These are phyloP conservation scores for Plenodomus tracheiphilus DNA, from an alignment of 2,329 filamentous ascomycete genomes.

Conservation along the genomic window DNA sequence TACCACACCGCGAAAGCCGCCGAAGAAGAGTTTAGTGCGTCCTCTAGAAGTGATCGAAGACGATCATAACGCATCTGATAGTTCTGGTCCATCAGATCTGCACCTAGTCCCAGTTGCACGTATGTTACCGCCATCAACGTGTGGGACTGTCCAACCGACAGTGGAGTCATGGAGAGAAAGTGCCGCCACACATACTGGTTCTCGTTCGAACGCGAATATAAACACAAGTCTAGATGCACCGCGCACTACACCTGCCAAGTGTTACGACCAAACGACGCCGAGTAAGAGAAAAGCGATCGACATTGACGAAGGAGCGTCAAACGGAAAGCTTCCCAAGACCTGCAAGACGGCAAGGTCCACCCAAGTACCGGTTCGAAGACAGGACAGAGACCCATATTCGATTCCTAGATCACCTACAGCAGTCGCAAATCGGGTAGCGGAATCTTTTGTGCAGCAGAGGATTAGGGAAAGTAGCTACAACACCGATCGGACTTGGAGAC, in stretches of 20 bases:
- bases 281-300: slow-evolving; percentile 11
- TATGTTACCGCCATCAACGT: background rate
- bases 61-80: background rate
- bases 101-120: background rate
- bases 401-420: slow-evolving; percentile 4
- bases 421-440: background rate
- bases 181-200: background rate
- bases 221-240: background rate
- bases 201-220: background rate
- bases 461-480: background rate
- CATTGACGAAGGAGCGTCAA: slow-evolving; percentile 1
- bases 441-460: background rate
- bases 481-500: slow-evolving; percentile 5
- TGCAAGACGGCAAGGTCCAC: background rate
- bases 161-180: background rate
- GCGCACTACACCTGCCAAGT: background rate
- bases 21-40: slow-evolving; percentile 2
- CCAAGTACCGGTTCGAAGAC: background rate
- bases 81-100: background rate
- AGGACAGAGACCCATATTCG: slow-evolving; percentile 6
- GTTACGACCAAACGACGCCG: background rate
- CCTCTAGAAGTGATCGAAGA: background rate
- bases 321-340: slow-evolving; percentile 7
- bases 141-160: background rate
- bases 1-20: slow-evolving; percentile 3